A percentile compares a stretch with the other conserved stretches of the same genome.
Evolutionary conservation across 179 eudicot genomes (phyloP).

Genomic region (Vitellaria paradoxa): DNA sequence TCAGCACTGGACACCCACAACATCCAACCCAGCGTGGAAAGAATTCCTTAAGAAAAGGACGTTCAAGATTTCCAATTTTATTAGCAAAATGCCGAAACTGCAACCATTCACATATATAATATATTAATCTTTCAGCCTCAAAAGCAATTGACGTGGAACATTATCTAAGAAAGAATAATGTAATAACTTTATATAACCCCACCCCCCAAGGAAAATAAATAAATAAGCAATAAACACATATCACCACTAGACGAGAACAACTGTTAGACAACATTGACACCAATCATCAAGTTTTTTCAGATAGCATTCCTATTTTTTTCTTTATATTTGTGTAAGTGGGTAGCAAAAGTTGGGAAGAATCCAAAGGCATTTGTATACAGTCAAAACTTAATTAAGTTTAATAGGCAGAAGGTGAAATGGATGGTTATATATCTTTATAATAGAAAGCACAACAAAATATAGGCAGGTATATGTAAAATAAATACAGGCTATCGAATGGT

Average conservation of each 20-base stretch:
- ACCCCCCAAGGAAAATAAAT: neutral
- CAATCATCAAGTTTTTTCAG: neutral
- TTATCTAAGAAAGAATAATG: neutral
- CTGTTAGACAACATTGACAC: neutral
- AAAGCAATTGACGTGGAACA: neutral
- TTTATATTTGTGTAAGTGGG: neutral
- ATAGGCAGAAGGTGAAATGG: neutral
- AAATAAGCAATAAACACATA: neutral
- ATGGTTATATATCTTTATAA: neutral
- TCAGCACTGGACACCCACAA: slow-evolving; percentile 91
- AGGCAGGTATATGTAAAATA: slow-evolving; percentile 1
- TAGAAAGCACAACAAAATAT: neutral
- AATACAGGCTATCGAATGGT: neutral
- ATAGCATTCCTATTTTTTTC: neutral
- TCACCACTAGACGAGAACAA: neutral
- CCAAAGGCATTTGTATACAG: too few species aligned
- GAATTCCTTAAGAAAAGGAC: slow-evolving; percentile 94
- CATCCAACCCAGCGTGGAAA: slow-evolving; percentile 97
- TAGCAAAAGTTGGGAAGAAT: neutral
- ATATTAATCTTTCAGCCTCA: neutral
- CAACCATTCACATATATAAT: slow-evolving; percentile 17
- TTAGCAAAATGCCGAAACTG: slow-evolving; percentile 96
- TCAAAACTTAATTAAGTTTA: neutral
- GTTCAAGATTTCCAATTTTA: slow-evolving; percentile 95
- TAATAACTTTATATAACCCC: neutral